Evolutionary conservation across 2,329 filamentous ascomycete species (phyloP).

Genomic region (Lithohypha guttulata): DNA sequence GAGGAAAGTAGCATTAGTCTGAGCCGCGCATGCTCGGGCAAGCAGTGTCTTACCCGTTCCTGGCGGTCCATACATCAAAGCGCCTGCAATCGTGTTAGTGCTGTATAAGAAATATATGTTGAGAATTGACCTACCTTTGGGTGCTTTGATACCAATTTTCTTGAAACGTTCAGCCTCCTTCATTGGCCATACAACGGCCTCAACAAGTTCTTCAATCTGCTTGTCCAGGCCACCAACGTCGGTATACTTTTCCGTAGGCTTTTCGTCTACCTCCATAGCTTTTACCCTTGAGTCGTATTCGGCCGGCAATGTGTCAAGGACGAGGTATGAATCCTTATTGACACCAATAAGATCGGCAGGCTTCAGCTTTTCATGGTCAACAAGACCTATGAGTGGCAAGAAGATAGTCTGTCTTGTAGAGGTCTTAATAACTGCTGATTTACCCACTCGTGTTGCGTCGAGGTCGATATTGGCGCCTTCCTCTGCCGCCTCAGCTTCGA

Average conservation of each 20-base stretch:
- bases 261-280: conserved; percentile 99
- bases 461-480: conserved; percentile 98
- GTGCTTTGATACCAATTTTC: conserved; percentile 99
- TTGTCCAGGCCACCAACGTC: conserved; percentile 97
- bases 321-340: conserved; percentile 97
- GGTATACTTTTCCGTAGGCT: conserved; percentile 97
- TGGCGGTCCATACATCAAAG: conserved; percentile 80
- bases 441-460: conserved; percentile 90
- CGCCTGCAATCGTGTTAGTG: conserved; percentile 42
- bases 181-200: conserved; percentile 99
- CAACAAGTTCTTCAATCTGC: conserved; percentile 96
- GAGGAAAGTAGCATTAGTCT: conserved; percentile 96
- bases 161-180: conserved; percentile 98
- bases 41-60: conserved; percentile 47
- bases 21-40: conserved; percentile 88
- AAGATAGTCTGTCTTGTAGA: conserved; percentile 98
- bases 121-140: conserved; percentile 60
- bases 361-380: conserved; percentile 90
- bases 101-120: conserved; percentile 3
- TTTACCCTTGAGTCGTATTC: conserved; percentile 99
- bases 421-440: conserved; percentile 98
- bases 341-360: conserved; percentile 94
- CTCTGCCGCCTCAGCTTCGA: conserved; percentile 88
- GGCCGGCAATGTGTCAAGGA: conserved; percentile 89
- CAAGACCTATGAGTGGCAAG: conserved; percentile 88